Conservation (phyloP, 2,329 filamentous ascomycete genomes). For the Grosmannia clavigera region DNA sequence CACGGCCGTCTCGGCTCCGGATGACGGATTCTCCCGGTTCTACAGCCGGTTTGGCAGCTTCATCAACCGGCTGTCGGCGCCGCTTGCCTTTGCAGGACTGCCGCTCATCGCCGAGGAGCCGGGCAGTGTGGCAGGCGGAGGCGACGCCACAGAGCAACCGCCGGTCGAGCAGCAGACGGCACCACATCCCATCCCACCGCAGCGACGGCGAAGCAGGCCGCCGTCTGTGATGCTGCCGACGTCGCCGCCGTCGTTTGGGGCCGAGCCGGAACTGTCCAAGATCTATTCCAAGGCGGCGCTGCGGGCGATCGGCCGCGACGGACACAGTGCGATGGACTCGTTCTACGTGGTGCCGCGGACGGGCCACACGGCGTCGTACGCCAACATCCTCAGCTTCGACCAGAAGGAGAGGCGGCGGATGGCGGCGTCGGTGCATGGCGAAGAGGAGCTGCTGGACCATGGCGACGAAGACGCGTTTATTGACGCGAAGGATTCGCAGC, state of each 20-base stretch:
- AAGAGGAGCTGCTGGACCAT: constrained; percentile 34
- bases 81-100: constrained; percentile 83
- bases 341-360: constrained; percentile 94
- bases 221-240: neutral
- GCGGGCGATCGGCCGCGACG: constrained; percentile 60
- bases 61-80: constrained; percentile 79
- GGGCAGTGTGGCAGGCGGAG: neutral
- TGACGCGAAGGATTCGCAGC: constrained; percentile 61
- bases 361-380: constrained; percentile 85
- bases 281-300: constrained; percentile 81
- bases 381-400: constrained; percentile 66
- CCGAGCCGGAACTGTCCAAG: constrained; percentile 65
- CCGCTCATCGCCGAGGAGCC: constrained; percentile 52
- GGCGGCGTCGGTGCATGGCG: constrained; percentile 31
- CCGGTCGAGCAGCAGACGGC: neutral
- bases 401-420: constrained; percentile 53
- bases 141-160: neutral
- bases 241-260: constrained; percentile 17
- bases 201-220: no score
- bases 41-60: constrained; percentile 85
- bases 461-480: constrained; percentile 78
- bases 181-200: neutral
- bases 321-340: constrained; percentile 51
- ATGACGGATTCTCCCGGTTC: constrained; percentile 80
- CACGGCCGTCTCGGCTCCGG: constrained; percentile 26